Percentiles rank a stretch among this genome's conserved stretches.
Conservation (phyloP, 768 basidiomycete species). For the Sporobolomyces pararoseus region DNA sequence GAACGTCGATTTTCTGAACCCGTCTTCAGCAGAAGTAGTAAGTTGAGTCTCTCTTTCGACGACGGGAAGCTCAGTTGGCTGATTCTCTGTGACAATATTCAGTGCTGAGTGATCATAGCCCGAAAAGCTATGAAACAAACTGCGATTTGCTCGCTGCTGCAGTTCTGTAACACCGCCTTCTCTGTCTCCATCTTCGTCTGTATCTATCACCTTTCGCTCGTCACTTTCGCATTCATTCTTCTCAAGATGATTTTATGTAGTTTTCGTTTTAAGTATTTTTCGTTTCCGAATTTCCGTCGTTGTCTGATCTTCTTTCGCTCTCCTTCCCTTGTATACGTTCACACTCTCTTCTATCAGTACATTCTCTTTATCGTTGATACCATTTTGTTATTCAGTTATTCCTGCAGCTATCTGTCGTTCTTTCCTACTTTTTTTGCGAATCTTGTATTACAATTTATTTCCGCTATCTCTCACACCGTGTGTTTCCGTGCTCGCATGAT, state of each 20-base stretch:
- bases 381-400: too few species aligned
- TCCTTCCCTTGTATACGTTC: not conserved
- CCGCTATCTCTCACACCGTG: too few species aligned
- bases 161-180: not conserved
- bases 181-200: not conserved
- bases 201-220: not conserved
- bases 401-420: too few species aligned
- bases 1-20: slow-evolving; percentile 43
- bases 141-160: slow-evolving; percentile 35
- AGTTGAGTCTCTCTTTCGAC: not conserved
- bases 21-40: slow-evolving; percentile 35
- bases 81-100: not conserved
- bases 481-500: too few species aligned
- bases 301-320: too few species aligned
- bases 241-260: too few species aligned
- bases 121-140: slow-evolving; percentile 22
- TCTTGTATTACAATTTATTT: too few species aligned
- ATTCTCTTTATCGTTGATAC: not conserved
- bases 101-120: slow-evolving; percentile 39
- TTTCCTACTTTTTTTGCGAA: too few species aligned
- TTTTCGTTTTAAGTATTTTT: too few species aligned
- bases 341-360: not conserved
- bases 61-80: not conserved
- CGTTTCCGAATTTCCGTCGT: too few species aligned
- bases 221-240: too few species aligned